These are phyloP conservation scores for Rehmannia glutinosa DNA, from an alignment of 257 asterid genomes.

Conservation along the genomic window DNA sequence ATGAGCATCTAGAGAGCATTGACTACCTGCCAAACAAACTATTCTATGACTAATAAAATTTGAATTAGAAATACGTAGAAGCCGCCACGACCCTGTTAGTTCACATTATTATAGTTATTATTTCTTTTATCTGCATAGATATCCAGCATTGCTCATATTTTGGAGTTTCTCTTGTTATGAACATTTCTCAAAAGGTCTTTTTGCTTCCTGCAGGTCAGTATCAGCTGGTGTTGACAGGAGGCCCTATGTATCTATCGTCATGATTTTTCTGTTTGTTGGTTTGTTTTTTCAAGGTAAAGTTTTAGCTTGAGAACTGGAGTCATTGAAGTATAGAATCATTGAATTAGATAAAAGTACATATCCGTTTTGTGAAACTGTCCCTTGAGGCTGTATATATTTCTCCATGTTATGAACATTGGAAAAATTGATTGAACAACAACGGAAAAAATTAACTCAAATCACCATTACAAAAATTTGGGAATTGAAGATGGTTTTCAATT, in stretches of 20 bases:
- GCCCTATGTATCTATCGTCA: conserved; percentile 26
- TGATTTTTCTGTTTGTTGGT: conserved; percentile 35
- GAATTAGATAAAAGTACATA: conserved; percentile 8
- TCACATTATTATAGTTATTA: too few species aligned
- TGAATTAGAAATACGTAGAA: too few species aligned
- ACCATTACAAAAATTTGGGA: neutral
- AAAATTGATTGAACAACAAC: conserved; percentile 2
- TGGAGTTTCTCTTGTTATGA: too few species aligned
- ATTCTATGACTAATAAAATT: too few species aligned
- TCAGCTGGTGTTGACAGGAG: conserved; percentile 35
- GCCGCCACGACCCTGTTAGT: too few species aligned
- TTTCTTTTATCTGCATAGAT: too few species aligned
- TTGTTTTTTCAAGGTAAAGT: conserved; percentile 42
- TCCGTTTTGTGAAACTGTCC: neutral
- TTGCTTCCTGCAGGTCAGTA: conserved; percentile 36
- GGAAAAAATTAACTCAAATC: conserved; percentile 5
- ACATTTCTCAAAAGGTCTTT: neutral
- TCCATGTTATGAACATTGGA: neutral
- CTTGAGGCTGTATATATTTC: neutral
- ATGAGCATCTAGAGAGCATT: too few species aligned
- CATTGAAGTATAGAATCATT: conserved; percentile 17
- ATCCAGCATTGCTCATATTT: too few species aligned
- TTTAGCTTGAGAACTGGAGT: conserved; percentile 31
- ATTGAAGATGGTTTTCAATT: neutral
- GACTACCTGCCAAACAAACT: too few species aligned